These are phyloP conservation scores for Chromosphaera perkinsii DNA, from an alignment of 208 protist genomes.

Conservation along the genomic window DNA sequence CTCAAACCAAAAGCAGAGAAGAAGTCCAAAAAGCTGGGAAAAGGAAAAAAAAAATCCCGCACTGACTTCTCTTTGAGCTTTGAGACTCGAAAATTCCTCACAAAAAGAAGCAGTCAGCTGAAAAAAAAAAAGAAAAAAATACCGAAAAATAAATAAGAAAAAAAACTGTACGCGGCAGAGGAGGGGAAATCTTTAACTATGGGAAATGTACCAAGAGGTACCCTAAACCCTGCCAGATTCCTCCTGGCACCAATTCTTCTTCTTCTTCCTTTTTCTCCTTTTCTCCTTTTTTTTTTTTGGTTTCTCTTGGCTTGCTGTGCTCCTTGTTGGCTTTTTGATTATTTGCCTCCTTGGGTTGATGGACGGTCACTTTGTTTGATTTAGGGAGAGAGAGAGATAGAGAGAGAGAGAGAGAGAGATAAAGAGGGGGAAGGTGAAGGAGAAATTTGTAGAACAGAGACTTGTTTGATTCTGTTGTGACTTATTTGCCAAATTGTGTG, in stretches of 20 bases:
- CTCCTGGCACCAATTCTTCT: no score
- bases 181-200: no score
- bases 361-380: background rate
- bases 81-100: background rate
- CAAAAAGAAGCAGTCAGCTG: background rate
- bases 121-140: conserved; percentile 4
- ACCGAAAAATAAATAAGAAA: no score
- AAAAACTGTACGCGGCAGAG: background rate
- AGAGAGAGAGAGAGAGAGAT: no score
- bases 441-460: background rate
- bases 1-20: no score
- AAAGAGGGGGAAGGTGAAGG: background rate
- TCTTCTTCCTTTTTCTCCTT: no score
- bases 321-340: background rate
- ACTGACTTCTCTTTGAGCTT: background rate
- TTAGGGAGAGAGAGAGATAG: no score
- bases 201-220: no score
- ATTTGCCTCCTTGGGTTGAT: background rate
- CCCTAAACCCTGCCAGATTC: no score
- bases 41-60: background rate
- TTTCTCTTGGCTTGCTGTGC: background rate
- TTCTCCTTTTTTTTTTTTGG: no score
- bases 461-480: background rate
- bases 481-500: no score
- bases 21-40: background rate